These are phyloP conservation scores for Sporobolomyces phaffii DNA, from an alignment of 768 basidiomycete genomes.

Conservation along the genomic window DNA sequence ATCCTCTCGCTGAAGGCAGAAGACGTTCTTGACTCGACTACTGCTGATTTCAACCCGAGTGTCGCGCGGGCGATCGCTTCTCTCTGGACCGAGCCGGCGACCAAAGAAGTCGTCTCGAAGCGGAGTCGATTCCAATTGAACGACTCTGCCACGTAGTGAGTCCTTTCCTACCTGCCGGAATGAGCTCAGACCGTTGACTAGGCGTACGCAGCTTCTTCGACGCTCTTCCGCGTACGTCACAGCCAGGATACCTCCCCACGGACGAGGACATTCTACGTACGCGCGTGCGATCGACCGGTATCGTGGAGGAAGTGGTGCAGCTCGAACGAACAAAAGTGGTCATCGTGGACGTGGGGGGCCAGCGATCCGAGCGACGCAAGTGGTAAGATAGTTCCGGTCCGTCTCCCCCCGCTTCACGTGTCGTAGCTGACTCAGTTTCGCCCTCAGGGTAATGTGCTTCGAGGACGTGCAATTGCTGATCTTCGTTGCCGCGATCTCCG, in stretches of 20 bases:
- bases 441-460: constrained; percentile 70
- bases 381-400: too few species aligned
- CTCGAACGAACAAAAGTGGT: constrained; percentile 14
- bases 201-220: constrained; percentile 41
- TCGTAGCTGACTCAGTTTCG: too few species aligned
- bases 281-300: constrained; percentile 92
- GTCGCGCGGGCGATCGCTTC: constrained; percentile 55
- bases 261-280: constrained; percentile 85
- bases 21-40: too few species aligned
- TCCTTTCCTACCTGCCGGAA: too few species aligned
- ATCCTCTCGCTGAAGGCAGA: too few species aligned
- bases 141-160: constrained; percentile 77
- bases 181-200: too few species aligned
- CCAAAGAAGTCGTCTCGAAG: constrained; percentile 43
- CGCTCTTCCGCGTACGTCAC: constrained; percentile 72
- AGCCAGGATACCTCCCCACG: constrained; percentile 69
- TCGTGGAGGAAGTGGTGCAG: constrained; percentile 84
- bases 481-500: constrained; percentile 84
- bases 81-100: constrained; percentile 66
- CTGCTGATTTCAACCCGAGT: constrained; percentile 57
- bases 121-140: constrained; percentile 48
- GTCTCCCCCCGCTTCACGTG: too few species aligned
- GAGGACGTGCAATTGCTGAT: constrained; percentile 90
- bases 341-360: constrained; percentile 81
- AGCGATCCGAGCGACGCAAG: constrained; percentile 81